phyloP scores from a whole-genome alignment of 1,284 basidiomycete species.

The Cutaneotrichosporon sp. region DNA sequence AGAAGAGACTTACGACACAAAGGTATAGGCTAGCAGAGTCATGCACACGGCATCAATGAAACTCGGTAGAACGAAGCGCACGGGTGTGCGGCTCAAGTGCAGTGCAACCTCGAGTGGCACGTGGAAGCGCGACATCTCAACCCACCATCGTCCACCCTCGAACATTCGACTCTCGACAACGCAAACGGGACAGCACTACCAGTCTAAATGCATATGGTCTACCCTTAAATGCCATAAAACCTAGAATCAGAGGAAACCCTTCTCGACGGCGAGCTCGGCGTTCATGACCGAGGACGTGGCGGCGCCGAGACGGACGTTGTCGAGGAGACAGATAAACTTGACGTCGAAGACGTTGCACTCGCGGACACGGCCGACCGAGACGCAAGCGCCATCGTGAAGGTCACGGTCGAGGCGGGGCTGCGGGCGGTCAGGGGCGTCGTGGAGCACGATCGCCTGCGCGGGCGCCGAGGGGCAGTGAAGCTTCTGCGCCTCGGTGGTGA shows the following conservation, averaged over 20 bases:
- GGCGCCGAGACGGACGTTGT: constrained; percentile 94
- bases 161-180: too few relatives aligned
- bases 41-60: too few relatives aligned
- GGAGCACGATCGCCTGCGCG: constrained; percentile 77
- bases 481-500: constrained; percentile 71
- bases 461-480: constrained; percentile 83
- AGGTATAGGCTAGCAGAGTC: too few relatives aligned
- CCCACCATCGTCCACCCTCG: too few relatives aligned
- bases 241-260: constrained; percentile 55
- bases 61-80: too few relatives aligned
- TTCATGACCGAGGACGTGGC: constrained; percentile 98
- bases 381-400: constrained; percentile 85
- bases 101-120: too few relatives aligned
- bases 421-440: constrained; percentile 87
- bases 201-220: too few relatives aligned
- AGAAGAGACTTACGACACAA: too few relatives aligned
- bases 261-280: constrained; percentile 86
- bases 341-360: constrained; percentile 88
- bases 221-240: too few relatives aligned
- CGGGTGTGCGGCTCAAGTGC: too few relatives aligned
- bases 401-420: constrained; percentile 91
- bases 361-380: constrained; percentile 84
- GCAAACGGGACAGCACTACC: too few relatives aligned
- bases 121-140: too few relatives aligned
- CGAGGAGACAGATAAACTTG: constrained; percentile 90